A percentile compares a stretch with the other conserved stretches of the same genome.
Conservation (phyloP, 2,329 filamentous ascomycete species). For the Endothia cerciana region DNA sequence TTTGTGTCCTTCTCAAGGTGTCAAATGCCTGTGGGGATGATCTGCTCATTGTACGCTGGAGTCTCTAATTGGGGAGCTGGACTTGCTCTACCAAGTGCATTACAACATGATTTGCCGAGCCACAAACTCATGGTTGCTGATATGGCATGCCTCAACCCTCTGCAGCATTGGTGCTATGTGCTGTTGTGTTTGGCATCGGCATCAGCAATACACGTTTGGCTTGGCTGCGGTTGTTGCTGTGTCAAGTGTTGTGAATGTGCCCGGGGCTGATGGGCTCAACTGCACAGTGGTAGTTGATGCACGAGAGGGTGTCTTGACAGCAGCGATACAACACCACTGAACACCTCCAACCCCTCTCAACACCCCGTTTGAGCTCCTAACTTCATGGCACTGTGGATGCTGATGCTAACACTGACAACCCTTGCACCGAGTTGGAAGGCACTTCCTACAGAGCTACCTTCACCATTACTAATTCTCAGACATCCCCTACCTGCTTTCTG, state of each 20-base stretch:
- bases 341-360: background rate
- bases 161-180: background rate
- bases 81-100: background rate
- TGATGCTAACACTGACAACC: background rate
- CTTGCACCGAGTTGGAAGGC: conserved; percentile 1
- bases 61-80: background rate
- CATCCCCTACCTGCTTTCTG: background rate
- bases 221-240: background rate
- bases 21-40: background rate
- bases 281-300: background rate
- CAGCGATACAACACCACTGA: background rate
- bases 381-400: background rate
- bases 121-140: background rate
- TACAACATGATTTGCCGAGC: background rate
- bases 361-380: background rate
- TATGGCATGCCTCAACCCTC: background rate
- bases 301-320: background rate
- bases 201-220: background rate
- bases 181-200: background rate
- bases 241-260: background rate
- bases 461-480: background rate
- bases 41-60: background rate
- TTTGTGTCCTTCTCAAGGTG: background rate
- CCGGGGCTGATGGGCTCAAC: too few species aligned
- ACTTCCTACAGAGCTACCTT: background rate